Conservation (phyloP, 495 filamentous ascomycete genomes). For the Penicillium steckii region DNA sequence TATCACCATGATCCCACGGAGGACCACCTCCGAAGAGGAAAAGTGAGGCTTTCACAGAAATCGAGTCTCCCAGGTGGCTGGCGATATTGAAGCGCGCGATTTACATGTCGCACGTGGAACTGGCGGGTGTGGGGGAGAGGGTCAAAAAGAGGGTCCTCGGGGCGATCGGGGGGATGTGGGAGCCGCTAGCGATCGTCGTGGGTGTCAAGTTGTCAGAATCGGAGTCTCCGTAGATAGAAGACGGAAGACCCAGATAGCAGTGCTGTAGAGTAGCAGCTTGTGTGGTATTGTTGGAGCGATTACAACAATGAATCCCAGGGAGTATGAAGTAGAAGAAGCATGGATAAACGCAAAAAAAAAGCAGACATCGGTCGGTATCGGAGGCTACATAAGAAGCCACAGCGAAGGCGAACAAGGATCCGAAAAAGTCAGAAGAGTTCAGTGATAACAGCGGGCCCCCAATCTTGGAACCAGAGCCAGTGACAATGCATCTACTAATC, state of each 20-base stretch:
- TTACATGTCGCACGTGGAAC: slow-evolving; percentile 30
- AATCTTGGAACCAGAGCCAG: neutral
- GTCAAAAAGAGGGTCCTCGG: slow-evolving; percentile 3
- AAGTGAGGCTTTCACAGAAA: neutral
- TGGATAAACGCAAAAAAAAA: neutral
- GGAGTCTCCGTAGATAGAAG: neutral
- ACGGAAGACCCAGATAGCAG: neutral
- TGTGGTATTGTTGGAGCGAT: neutral
- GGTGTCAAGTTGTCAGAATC: neutral
- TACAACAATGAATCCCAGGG: neutral
- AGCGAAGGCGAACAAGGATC: slow-evolving; percentile 1
- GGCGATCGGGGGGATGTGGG: slow-evolving; percentile 3
- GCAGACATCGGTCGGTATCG: slow-evolving; percentile 2
- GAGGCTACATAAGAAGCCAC: slow-evolving; percentile 15
- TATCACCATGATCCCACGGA: slow-evolving; percentile 17
- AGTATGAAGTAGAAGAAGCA: neutral
- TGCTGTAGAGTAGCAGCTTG: neutral
- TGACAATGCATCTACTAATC: neutral
- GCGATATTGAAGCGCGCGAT: neutral
- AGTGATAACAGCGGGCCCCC: slow-evolving; percentile 7
- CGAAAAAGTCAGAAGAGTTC: slow-evolving; percentile 12
- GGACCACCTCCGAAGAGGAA: slow-evolving; percentile 36
- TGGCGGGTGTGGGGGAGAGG: slow-evolving; percentile 6
- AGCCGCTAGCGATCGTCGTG: neutral
- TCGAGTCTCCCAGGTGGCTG: neutral